Evolutionary conservation across 106 monocot species (phyloP).

Genomic region (Dactylorhiza incarnata): DNA sequence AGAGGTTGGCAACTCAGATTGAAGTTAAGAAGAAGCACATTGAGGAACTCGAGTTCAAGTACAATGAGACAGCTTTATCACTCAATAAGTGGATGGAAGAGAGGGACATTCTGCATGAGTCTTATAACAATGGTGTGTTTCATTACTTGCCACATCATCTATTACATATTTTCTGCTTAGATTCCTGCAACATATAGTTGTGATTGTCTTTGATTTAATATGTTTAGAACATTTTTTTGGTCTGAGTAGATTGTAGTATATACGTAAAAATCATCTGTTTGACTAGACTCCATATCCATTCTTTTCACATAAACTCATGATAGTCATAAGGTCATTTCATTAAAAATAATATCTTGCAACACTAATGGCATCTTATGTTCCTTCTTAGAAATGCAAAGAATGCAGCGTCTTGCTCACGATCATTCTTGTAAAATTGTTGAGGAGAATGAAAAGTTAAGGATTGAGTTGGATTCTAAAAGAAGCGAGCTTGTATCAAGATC

Average conservation of each 20-base stretch:
- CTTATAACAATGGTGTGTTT: slow-evolving; percentile 53
- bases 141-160: background rate
- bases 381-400: slow-evolving; percentile 50
- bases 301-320: background rate
- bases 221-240: background rate
- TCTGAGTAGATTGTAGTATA: background rate
- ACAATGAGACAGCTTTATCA: slow-evolving; percentile 31
- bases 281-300: background rate
- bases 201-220: background rate
- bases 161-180: background rate
- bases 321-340: background rate
- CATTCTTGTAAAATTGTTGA: slow-evolving; percentile 41
- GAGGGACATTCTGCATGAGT: slow-evolving; percentile 27
- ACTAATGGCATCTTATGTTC: slow-evolving; percentile 4
- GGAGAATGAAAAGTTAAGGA: slow-evolving; percentile 42
- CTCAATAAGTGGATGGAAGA: slow-evolving; percentile 44
- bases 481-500: slow-evolving; percentile 42
- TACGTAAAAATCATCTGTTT: background rate
- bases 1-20: slow-evolving; percentile 36
- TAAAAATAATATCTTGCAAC: background rate
- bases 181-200: background rate
- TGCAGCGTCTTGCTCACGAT: slow-evolving; percentile 39
- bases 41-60: slow-evolving; percentile 46
- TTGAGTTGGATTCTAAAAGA: slow-evolving; percentile 38
- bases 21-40: slow-evolving; percentile 40